Percentiles rank a stretch among this genome's conserved stretches.
Evolutionary conservation across 176 grass and related monocot species (phyloP).

Genomic region (Carex pumila): DNA sequence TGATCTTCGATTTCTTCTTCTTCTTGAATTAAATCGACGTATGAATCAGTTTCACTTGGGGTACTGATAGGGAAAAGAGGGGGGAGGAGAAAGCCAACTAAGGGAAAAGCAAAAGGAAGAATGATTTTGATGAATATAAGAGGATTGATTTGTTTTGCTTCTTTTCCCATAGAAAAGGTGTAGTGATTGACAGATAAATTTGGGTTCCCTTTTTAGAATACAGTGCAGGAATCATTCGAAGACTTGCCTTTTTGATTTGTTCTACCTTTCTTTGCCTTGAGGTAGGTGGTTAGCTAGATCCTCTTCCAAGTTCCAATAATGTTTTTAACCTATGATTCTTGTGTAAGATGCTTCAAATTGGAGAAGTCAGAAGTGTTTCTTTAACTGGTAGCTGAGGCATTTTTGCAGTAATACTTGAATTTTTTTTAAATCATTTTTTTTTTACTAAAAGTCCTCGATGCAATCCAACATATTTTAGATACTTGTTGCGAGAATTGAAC

Average conservation of each 20-base stretch:
- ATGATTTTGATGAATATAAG: conserved; percentile 52
- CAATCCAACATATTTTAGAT: too few species aligned
- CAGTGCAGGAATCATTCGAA: not conserved
- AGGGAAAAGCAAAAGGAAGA: conserved; percentile 45
- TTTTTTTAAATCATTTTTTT: too few species aligned
- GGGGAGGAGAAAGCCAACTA: conserved; percentile 60
- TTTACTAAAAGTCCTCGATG: too few species aligned
- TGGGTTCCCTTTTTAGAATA: conserved; percentile 5
- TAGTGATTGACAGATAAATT: not conserved
- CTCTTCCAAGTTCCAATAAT: not conserved
- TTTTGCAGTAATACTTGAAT: not conserved
- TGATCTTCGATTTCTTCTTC: conserved; percentile 31
- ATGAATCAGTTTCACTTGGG: conserved; percentile 28
- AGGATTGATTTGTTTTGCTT: conserved; percentile 45
- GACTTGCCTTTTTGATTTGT: conserved; percentile 14
- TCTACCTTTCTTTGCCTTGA: conserved; percentile 74
- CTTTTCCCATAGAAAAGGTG: conserved; percentile 55
- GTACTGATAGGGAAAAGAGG: conserved; percentile 41
- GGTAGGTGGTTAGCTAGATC: conserved; percentile 1
- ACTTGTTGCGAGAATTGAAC: too few species aligned
- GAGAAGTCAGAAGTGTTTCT: not conserved
- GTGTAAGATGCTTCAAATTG: not conserved
- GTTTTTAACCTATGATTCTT: not conserved
- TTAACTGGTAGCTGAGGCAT: not conserved
- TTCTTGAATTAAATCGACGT: conserved; percentile 9